These are phyloP conservation scores for Diaporthe citriasiana DNA, from an alignment of 2,329 filamentous ascomycete genomes.

Conservation along the genomic window DNA sequence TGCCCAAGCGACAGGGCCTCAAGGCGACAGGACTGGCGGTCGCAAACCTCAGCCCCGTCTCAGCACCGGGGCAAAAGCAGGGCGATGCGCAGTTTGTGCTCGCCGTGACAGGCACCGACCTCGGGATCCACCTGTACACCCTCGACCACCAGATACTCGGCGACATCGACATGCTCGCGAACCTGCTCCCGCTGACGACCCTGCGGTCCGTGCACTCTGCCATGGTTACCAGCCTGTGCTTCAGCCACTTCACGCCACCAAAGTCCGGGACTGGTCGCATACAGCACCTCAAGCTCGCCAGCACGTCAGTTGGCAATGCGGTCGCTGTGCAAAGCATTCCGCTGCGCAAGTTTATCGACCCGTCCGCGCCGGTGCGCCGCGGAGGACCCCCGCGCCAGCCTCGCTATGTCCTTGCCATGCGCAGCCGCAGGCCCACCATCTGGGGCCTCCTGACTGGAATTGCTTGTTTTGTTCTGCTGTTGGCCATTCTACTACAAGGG, in stretches of 20 bases:
- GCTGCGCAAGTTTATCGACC: conserved; percentile 64
- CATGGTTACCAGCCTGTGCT: conserved; percentile 71
- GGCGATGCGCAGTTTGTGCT: conserved; percentile 83
- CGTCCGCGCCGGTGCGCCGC: conserved; percentile 50
- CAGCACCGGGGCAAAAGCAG: conserved; percentile 62
- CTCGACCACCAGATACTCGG: conserved; percentile 74
- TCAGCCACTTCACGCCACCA: conserved; percentile 71
- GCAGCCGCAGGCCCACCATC: conserved; percentile 67
- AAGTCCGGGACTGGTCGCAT: conserved; percentile 62
- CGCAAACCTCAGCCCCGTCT: conserved; percentile 73
- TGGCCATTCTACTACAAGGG: conserved; percentile 74
- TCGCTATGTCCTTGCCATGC: conserved; percentile 78
- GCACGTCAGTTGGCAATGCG: conserved; percentile 84
- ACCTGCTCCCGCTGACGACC: conserved; percentile 66
- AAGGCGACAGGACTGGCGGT: conserved; percentile 85
- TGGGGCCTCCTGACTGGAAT: conserved; percentile 66
- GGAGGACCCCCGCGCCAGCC: conserved; percentile 62
- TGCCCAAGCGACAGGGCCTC: conserved; percentile 71
- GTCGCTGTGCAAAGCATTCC: conserved; percentile 85
- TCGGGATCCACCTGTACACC: conserved; percentile 83
- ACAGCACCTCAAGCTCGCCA: conserved; percentile 82
- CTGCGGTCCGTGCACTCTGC: conserved; percentile 68
- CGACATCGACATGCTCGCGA: conserved; percentile 63
- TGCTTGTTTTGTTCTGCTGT: conserved; percentile 69
- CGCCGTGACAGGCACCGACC: conserved; percentile 84